Percentiles rank a stretch among this genome's conserved stretches.
phyloP scores from a whole-genome alignment of 2,329 filamentous ascomycete genomes.

The Polytolypa hystricis region DNA sequence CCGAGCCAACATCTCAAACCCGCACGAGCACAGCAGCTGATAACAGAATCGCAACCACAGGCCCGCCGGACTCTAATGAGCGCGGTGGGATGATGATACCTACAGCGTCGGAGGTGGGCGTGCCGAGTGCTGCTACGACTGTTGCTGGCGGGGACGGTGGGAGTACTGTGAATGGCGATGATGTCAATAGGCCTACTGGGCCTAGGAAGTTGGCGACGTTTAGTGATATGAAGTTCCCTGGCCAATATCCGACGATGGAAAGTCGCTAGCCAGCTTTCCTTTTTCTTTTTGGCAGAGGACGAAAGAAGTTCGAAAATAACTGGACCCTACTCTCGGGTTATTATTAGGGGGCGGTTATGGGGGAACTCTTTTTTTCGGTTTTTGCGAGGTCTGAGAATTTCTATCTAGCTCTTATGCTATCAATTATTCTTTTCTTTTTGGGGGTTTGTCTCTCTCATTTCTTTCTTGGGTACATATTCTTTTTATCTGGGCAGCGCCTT shows the following conservation, averaged over 20 bases:
- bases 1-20: neutral
- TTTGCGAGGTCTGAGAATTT: too few relatives aligned
- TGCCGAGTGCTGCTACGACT: neutral
- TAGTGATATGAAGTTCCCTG: slow-evolving; percentile 59
- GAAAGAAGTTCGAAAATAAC: too few relatives aligned
- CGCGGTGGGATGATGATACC: too few relatives aligned
- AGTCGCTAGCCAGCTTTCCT: too few relatives aligned
- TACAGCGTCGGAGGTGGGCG: too few relatives aligned
- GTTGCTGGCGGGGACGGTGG: neutral
- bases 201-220: slow-evolving; percentile 38
- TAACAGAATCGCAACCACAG: neutral
- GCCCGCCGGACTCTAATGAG: too few relatives aligned
- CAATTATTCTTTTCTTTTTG: slow-evolving; percentile 1
- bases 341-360: too few relatives aligned
- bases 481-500: neutral
- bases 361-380: too few relatives aligned
- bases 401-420: too few relatives aligned
- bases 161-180: neutral
- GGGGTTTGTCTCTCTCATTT: neutral
- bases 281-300: too few relatives aligned
- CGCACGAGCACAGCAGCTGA: neutral
- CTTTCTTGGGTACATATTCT: neutral
- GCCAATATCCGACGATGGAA: slow-evolving; percentile 56
- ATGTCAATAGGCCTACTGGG: slow-evolving; percentile 5
- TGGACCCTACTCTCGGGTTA: too few relatives aligned